phyloP scores from a whole-genome alignment of 2,329 filamentous ascomycete genomes.

The Amesomyces nigricolor region DNA sequence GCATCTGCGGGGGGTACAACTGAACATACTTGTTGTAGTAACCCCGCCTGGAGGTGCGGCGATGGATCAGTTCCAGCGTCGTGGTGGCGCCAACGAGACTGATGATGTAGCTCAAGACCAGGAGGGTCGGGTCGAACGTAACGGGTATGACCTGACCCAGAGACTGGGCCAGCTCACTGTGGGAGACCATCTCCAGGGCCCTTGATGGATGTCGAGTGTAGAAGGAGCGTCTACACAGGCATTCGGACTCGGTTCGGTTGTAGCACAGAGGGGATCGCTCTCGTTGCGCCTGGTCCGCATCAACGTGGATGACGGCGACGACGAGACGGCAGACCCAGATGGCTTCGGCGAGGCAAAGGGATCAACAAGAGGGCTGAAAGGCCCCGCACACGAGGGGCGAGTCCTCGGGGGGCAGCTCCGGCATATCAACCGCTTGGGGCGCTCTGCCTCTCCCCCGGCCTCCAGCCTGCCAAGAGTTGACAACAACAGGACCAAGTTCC shows the following conservation, averaged over 20 bases:
- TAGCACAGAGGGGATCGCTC: neutral
- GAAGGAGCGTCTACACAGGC: neutral
- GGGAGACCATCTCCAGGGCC: neutral
- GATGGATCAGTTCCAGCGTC: slow-evolving; percentile 75
- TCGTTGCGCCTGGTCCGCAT: neutral
- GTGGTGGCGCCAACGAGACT: slow-evolving; percentile 73
- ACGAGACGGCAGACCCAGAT: too few species aligned
- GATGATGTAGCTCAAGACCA: slow-evolving; percentile 68
- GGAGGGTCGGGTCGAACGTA: slow-evolving; percentile 52
- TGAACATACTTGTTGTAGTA: slow-evolving; percentile 58
- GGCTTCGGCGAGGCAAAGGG: neutral
- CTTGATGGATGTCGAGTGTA: neutral
- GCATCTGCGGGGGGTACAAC: too few species aligned
- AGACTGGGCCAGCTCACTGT: slow-evolving; percentile 7
- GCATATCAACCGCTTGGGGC: neutral
- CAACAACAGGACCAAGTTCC: neutral
- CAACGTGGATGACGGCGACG: too few species aligned
- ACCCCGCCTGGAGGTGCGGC: slow-evolving; percentile 64
- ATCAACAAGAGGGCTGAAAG: neutral
- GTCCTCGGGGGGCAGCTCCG: neutral
- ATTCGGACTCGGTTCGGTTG: neutral
- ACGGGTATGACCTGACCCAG: slow-evolving; percentile 21
- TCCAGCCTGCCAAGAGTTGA: neutral
- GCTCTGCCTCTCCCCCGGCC: neutral
- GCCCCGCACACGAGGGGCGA: neutral